A percentile compares a stretch with the other conserved stretches of the same genome.
Conservation (phyloP, 225 moss, liverwort and hornwort genomes). For the Anthoceros angustus region DNA sequence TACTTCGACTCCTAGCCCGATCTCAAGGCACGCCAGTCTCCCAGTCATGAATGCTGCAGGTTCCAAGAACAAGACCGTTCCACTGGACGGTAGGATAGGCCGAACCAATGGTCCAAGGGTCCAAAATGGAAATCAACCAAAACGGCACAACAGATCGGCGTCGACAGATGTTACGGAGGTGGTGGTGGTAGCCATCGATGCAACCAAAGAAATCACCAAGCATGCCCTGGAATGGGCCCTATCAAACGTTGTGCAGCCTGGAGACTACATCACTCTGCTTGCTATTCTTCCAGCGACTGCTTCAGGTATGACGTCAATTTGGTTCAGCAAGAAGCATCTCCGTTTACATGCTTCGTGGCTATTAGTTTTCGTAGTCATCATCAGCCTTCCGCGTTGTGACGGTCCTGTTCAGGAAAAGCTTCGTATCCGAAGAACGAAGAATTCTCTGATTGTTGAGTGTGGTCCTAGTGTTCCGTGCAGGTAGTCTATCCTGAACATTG, state of each 20-base stretch:
- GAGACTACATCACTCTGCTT: slow-evolving; percentile 1
- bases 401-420: too few species aligned
- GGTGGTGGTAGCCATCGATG: slow-evolving; percentile 2
- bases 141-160: background rate
- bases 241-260: background rate
- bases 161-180: background rate
- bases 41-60: background rate
- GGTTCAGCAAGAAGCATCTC: background rate
- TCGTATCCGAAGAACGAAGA: too few species aligned
- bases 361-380: background rate
- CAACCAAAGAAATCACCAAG: slow-evolving; percentile 2
- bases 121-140: background rate
- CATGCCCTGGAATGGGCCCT: slow-evolving; percentile 4
- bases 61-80: background rate
- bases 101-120: background rate
- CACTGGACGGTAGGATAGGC: background rate
- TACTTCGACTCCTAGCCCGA: background rate
- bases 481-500: background rate
- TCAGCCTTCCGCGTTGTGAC: too few species aligned
- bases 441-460: background rate
- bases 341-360: background rate
- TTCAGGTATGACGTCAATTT: background rate
- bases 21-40: background rate
- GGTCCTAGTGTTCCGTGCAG: too few species aligned
- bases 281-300: background rate